Percentiles rank a stretch among this genome's conserved stretches.
Conservation (phyloP, 805 yeast genomes). For the Starmerella kuoi region DNA sequence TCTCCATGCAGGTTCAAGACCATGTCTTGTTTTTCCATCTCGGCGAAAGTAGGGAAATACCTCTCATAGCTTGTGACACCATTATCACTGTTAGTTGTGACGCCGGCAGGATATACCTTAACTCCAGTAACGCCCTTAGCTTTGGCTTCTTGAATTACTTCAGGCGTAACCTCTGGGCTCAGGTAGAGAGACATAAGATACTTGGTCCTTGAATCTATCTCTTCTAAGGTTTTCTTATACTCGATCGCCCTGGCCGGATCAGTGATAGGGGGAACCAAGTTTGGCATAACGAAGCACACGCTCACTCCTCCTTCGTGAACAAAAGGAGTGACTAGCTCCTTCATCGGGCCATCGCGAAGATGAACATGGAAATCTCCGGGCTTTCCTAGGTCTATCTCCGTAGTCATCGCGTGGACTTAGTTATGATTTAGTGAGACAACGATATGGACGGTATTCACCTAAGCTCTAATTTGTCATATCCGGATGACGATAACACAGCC, state of each 20-base stretch:
- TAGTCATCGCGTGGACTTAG: too few relatives aligned
- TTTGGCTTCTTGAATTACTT: constrained; percentile 69
- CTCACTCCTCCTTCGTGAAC: constrained; percentile 83
- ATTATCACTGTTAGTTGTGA: constrained; percentile 84
- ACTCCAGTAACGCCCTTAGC: constrained; percentile 63
- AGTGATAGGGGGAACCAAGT: constrained; percentile 82
- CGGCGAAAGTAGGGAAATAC: constrained; percentile 81
- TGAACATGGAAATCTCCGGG: constrained; percentile 84
- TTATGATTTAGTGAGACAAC: too few relatives aligned
- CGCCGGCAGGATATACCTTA: constrained; percentile 98
- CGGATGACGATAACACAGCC: too few relatives aligned
- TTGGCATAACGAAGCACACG: constrained; percentile 92
- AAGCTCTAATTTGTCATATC: neutral
- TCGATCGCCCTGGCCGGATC: constrained; percentile 57
- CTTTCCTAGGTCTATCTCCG: constrained; percentile 26
- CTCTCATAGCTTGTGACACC: constrained; percentile 87
- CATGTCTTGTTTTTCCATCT: constrained; percentile 66
- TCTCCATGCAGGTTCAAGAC: constrained; percentile 92
- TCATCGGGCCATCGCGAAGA: constrained; percentile 86
- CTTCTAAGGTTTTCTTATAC: constrained; percentile 53
- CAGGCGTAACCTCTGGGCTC: constrained; percentile 70
- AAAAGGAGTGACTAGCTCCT: constrained; percentile 81
- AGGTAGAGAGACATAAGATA: constrained; percentile 86
- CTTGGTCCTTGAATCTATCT: constrained; percentile 66
- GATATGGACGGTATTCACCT: neutral